A percentile compares a stretch with the other conserved stretches of the same genome.
Conservation (phyloP, 495 filamentous ascomycete species). For the Xylaria sp. region DNA sequence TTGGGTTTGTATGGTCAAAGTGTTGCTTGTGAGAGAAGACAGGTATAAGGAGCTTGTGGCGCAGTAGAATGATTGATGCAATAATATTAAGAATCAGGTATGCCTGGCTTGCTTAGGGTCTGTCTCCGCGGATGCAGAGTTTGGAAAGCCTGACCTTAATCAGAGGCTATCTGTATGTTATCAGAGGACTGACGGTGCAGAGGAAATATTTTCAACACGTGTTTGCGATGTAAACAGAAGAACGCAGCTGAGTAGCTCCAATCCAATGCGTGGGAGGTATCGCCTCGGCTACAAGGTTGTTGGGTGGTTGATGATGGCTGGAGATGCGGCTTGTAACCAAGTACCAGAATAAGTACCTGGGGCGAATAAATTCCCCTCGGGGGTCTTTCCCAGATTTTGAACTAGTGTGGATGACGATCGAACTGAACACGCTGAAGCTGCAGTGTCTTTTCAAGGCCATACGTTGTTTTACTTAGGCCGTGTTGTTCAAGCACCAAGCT, state of each 20-base stretch:
- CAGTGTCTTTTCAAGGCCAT: neutral
- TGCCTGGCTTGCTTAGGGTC: neutral
- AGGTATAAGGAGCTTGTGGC: neutral
- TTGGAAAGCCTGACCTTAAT: neutral
- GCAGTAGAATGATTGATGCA: neutral
- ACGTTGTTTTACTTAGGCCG: neutral
- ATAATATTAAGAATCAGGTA: neutral
- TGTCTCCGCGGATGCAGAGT: neutral
- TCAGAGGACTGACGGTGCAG: neutral
- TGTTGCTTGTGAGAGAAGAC: neutral
- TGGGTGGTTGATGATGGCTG: neutral
- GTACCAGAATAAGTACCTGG: neutral
- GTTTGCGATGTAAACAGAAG: neutral
- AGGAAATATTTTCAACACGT: neutral
- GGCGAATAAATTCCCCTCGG: neutral
- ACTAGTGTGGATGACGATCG: neutral
- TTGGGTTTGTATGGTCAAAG: too few species aligned
- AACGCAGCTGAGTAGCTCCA: neutral
- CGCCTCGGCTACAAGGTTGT: constrained; percentile 7
- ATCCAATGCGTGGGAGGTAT: neutral
- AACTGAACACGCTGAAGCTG: neutral
- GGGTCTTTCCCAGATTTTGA: neutral
- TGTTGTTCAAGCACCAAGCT: neutral
- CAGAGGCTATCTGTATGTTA: neutral
- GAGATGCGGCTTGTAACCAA: neutral